Evolutionary conservation across 2,329 filamentous ascomycete species (phyloP).

Genomic region (Pseudogymnoascus pannorum): DNA sequence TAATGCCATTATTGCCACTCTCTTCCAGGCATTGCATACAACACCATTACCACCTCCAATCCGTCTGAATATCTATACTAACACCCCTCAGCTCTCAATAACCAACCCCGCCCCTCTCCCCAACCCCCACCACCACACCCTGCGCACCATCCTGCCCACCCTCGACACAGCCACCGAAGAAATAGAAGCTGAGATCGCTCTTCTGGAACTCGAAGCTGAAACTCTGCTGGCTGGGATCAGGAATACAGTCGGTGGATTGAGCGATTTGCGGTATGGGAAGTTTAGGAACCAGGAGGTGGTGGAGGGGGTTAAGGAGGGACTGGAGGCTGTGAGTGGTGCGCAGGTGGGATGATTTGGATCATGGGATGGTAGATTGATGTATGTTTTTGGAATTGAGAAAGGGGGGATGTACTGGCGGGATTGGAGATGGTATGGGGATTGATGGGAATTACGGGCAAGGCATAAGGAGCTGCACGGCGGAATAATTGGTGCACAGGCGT

Average conservation of each 20-base stretch:
- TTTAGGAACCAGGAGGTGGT: conserved; percentile 57
- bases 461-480: neutral
- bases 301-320: conserved; percentile 59
- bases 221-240: conserved; percentile 53
- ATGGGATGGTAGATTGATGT: neutral
- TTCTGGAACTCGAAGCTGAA: conserved; percentile 57
- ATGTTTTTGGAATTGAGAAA: neutral
- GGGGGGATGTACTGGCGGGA: neutral
- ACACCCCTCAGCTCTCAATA: neutral
- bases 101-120: neutral
- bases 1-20: no score
- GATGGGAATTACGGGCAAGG: neutral
- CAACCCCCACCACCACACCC: conserved; percentile 42
- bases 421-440: no score
- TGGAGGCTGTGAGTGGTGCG: conserved; percentile 50
- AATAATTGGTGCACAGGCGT: neutral
- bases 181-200: conserved; percentile 60
- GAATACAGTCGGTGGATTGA: conserved; percentile 63
- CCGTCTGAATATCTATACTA: neutral
- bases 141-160: conserved; percentile 58
- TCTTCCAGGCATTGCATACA: no score
- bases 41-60: no score
- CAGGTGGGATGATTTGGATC: conserved; percentile 10
- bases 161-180: conserved; percentile 59
- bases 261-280: conserved; percentile 75